Evolutionary conservation across 768 basidiomycete species (phyloP), one percentile per base, ranked within the genome.

Genomic region (Russula lepida): DNA sequence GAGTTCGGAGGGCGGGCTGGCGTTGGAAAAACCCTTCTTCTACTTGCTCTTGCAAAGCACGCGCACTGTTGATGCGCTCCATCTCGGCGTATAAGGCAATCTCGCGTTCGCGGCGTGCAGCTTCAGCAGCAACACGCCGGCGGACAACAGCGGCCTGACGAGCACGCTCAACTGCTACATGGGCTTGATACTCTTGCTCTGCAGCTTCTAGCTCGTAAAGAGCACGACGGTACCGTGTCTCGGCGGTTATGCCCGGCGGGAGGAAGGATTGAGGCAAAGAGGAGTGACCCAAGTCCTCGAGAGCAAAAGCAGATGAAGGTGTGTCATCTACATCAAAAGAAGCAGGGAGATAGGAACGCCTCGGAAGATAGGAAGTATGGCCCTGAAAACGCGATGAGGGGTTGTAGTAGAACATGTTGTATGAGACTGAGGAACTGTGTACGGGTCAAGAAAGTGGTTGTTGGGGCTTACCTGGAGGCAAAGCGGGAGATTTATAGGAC

Each of bases 211-310:
- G 41, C 46, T 65, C 63, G 19, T 47, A 25, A 30, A 66, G 53
- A 0, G 66, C 66, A 3, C 49, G 56, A n/a, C 49, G 66, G 51
- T 65, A 66, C 12, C 64, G 64, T 12, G 59, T 57, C 35, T 52
- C 56, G 1, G 64, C 21, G 21, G 58, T 47, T 1, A 44, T 4
- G 15, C 25, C 51, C 3, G 30, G 39, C 5, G 23, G 30, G 6
- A 27, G 2, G 23, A n/a, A 43, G 6, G 30, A 17, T 37, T 8
- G 19, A 46, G 51, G 9, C 23, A 49, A 49, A 6, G 37, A 1
- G 23, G 46, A 9, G 13, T 21, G 35, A 1, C 19, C 51, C 4
- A 27, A 4, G 6, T 54, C 56, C 23, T 43, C 56, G 32, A 41
- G 19, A 17, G 9, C 1, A 19, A 43, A 23, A 11, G 52, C 8